Conservation (phyloP, 2,329 filamentous ascomycete species). For the Cytospora leucostoma region DNA sequence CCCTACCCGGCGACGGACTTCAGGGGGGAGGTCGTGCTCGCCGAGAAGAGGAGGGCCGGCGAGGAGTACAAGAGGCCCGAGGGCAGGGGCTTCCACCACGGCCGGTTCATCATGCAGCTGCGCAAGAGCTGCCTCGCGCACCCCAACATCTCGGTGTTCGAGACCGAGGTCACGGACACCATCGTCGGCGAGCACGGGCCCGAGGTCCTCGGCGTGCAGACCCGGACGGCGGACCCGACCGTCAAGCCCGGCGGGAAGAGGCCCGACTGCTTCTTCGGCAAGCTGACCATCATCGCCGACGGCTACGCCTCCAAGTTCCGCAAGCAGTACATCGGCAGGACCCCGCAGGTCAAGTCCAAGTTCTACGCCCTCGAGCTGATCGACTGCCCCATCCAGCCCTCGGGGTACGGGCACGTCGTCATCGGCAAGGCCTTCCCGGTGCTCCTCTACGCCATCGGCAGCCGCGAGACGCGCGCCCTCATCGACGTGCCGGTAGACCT, state of each 20-base stretch:
- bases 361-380: constrained; percentile 94
- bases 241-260: constrained; percentile 58
- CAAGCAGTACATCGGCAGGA: constrained; percentile 69
- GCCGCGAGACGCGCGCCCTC: constrained; percentile 86
- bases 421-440: constrained; percentile 76
- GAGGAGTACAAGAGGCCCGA: constrained; percentile 55
- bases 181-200: constrained; percentile 68
- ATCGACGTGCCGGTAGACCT: constrained; percentile 83
- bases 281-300: constrained; percentile 86
- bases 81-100: constrained; percentile 89
- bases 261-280: constrained; percentile 80
- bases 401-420: constrained; percentile 82
- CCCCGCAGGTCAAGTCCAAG: constrained; percentile 74
- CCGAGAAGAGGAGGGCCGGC: constrained; percentile 33
- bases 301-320: constrained; percentile 93
- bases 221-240: constrained; percentile 61
- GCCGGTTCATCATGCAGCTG: constrained; percentile 83
- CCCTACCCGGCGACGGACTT: constrained; percentile 71
- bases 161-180: constrained; percentile 80
- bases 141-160: constrained; percentile 84
- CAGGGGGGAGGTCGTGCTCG: constrained; percentile 43
- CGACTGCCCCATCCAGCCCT: constrained; percentile 76
- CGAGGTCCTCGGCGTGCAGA: constrained; percentile 82
- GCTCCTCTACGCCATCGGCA: constrained; percentile 95
- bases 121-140: constrained; percentile 72